Evolutionary conservation across 2,329 filamentous ascomycete species (phyloP).

Genomic region (Myriosclerotinia curreyana): DNA sequence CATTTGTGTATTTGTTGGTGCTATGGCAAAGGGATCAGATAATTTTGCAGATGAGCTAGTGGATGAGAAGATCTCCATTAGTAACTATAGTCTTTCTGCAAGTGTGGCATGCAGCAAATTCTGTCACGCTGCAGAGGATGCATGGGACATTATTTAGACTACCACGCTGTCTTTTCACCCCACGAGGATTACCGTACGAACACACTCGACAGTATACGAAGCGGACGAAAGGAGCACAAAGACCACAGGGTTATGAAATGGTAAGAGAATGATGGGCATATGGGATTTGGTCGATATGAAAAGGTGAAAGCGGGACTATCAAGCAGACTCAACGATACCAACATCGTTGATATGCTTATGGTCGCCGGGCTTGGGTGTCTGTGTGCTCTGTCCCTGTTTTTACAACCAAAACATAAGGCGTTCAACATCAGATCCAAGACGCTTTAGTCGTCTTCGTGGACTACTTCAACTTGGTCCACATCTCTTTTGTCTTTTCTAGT

Average conservation of each 20-base stretch:
- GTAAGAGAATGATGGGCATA: conserved; percentile 21
- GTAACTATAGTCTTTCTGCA: conserved; percentile 94
- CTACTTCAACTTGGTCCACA: conserved; percentile 65
- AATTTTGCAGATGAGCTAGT: conserved; percentile 93
- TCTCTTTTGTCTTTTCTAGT: conserved; percentile 40
- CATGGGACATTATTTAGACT: conserved; percentile 83
- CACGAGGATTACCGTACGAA: not conserved
- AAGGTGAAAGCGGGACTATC: conserved; percentile 41
- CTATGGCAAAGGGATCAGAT: conserved; percentile 96
- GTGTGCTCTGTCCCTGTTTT: conserved; percentile 72
- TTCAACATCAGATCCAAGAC: conserved; percentile 74
- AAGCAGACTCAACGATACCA: conserved; percentile 60
- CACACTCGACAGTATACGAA: conserved; percentile 16
- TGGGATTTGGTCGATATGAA: conserved; percentile 35
- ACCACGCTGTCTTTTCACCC: conserved; percentile 23
- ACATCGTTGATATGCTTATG: conserved; percentile 59
- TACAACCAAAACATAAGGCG: conserved; percentile 78
- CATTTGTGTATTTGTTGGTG: conserved; percentile 95
- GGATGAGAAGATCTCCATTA: conserved; percentile 97
- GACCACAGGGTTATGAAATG: conserved; percentile 10
- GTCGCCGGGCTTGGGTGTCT: conserved; percentile 59
- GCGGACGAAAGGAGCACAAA: not conserved
- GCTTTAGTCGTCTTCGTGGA: conserved; percentile 56
- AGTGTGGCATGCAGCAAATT: conserved; percentile 99
- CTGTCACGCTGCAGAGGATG: conserved; percentile 95